Evolutionary conservation across 2,329 filamentous ascomycete species (phyloP).

Genomic region (Aspergillus brasiliensis): DNA sequence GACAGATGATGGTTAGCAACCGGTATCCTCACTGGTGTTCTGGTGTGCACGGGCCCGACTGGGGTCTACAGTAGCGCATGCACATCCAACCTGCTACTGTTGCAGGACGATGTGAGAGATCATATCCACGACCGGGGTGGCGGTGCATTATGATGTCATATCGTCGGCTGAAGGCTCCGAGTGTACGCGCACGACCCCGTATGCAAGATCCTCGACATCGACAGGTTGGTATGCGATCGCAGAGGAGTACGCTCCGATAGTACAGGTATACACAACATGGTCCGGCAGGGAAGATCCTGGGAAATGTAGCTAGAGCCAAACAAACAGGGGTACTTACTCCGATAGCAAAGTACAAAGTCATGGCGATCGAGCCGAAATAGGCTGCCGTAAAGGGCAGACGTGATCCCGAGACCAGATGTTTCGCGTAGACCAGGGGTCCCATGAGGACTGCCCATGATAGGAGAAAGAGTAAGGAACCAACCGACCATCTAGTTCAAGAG

Average conservation of each 20-base stretch:
- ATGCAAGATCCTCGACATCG: conserved; percentile 5
- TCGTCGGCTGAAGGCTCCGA: conserved; percentile 1
- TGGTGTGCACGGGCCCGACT: neutral
- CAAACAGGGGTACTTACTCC: conserved; percentile 67
- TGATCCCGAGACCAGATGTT: conserved; percentile 80
- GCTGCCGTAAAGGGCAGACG: conserved; percentile 89
- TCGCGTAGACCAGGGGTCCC: conserved; percentile 80
- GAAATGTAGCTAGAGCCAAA: conserved; percentile 3
- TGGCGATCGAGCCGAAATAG: conserved; percentile 88
- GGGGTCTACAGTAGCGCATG: neutral
- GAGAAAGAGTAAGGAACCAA: conserved; percentile 88
- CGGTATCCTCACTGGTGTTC: neutral
- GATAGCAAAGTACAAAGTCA: conserved; percentile 90
- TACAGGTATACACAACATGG: conserved; percentile 4
- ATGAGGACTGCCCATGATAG: conserved; percentile 92
- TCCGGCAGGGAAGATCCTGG: conserved; percentile 1
- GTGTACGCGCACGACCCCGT: neutral
- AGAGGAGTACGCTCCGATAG: neutral
- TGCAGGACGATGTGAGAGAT: conserved; percentile 2
- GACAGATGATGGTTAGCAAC: conserved; percentile 25
- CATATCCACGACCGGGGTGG: neutral
- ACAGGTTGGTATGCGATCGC: conserved; percentile 4
- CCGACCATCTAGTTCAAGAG: conserved; percentile 73
- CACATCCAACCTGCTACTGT: neutral
- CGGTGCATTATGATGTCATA: conserved; percentile 5